Conservation (phyloP, 352 stramenopile species). For the Globisporangium canariense region DNA sequence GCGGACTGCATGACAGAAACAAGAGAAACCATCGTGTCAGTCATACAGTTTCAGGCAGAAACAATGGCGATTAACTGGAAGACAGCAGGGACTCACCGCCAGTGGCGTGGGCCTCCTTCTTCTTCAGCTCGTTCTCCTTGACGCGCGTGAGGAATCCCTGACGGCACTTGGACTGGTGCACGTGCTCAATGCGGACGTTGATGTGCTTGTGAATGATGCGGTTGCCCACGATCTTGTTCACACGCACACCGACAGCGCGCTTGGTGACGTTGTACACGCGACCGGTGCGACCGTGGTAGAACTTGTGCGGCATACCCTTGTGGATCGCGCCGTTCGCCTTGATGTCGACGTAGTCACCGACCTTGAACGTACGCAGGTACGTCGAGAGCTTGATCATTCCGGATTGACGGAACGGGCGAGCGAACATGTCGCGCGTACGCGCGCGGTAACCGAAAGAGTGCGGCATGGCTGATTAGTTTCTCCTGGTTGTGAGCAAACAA, state of each 20-base stretch:
- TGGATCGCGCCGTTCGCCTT: slow-evolving; percentile 98
- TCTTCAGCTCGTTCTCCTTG: slow-evolving; percentile 98
- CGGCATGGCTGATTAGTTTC: slow-evolving; percentile 89
- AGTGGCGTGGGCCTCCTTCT: slow-evolving; percentile 93
- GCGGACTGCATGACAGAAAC: slow-evolving; percentile 37
- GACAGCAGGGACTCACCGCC: slow-evolving; percentile 47
- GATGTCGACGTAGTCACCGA: slow-evolving; percentile 99
- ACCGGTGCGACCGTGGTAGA: slow-evolving; percentile 99
- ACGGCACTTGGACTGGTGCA: slow-evolving; percentile 98
- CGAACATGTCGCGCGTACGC: slow-evolving; percentile 99
- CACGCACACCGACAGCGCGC: slow-evolving; percentile 96
- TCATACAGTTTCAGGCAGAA: slow-evolving; percentile 36
- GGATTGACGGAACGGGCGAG: slow-evolving; percentile 96
- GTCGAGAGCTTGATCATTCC: slow-evolving; percentile 96
- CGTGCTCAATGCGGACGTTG: slow-evolving; percentile 99
- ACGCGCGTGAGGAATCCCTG: slow-evolving; percentile 97
- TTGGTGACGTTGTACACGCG: slow-evolving; percentile 99
- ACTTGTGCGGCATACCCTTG: slow-evolving; percentile 99
- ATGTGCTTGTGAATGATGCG: slow-evolving; percentile 99
- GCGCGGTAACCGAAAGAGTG: slow-evolving; percentile 99
- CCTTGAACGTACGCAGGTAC: slow-evolving; percentile 98
- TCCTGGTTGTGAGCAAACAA: slow-evolving; percentile 24
- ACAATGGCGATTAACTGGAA: background rate
- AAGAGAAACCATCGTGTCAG: background rate
- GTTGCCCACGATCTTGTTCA: slow-evolving; percentile 99